phyloP scores from a whole-genome alignment of 352 stramenopile species.

The Phytophthora aleatoria region DNA sequence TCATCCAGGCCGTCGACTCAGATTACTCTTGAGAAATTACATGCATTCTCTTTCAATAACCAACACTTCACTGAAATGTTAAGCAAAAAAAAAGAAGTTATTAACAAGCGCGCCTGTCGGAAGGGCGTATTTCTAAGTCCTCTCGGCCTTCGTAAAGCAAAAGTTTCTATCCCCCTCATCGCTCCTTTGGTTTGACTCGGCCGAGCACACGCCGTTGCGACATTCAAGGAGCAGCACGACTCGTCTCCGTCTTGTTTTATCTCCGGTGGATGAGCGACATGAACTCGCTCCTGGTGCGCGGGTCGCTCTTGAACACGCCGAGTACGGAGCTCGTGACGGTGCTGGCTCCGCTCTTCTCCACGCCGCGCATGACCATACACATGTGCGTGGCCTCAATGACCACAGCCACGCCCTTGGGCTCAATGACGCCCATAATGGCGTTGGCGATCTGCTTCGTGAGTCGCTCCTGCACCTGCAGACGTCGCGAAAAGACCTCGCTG shows the following conservation, averaged over 20 bases:
- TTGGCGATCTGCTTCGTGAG: conserved; percentile 99
- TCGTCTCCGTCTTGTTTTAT: conserved; percentile 28
- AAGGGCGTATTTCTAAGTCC: conserved; percentile 49
- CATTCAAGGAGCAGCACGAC: conserved; percentile 9
- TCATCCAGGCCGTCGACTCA: conserved; percentile 77
- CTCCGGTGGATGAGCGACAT: conserved; percentile 88
- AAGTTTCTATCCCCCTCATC: conserved; percentile 16
- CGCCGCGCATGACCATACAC: conserved; percentile 99
- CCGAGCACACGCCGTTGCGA: conserved; percentile 50
- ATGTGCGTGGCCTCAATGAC: conserved; percentile 99
- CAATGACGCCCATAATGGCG: conserved; percentile 96
- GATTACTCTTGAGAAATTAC: conserved; percentile 49
- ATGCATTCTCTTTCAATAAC: background rate
- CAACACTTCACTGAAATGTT: background rate
- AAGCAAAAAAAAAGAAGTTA: conserved; percentile 24
- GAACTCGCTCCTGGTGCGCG: conserved; percentile 86
- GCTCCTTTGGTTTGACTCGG: conserved; percentile 44
- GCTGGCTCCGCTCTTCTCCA: conserved; percentile 96
- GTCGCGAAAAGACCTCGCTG: conserved; percentile 96
- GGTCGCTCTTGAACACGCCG: conserved; percentile 97
- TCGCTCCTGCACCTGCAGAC: conserved; percentile 99
- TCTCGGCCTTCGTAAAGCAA: conserved; percentile 49
- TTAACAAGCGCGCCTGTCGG: conserved; percentile 37
- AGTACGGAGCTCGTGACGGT: conserved; percentile 98
- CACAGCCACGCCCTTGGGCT: conserved; percentile 98